Percentiles rank a stretch among this genome's conserved stretches.
These are phyloP conservation scores for Sechiopsis laciniata DNA, from an alignment of 306 rosid species.

Conservation along the genomic window DNA sequence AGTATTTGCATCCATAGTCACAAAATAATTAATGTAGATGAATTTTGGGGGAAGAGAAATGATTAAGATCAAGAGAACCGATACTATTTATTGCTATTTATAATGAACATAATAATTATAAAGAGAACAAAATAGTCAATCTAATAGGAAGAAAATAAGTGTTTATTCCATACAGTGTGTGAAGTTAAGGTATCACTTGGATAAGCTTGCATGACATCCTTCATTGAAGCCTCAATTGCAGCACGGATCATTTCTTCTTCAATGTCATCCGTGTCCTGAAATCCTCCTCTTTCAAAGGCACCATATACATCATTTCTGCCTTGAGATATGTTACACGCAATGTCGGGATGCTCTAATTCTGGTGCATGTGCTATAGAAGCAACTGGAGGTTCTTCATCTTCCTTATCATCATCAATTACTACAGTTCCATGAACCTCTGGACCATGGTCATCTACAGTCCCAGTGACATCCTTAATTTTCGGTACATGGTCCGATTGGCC, in stretches of 20 bases:
- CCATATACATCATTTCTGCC: slow-evolving; percentile 31
- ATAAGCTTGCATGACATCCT: slow-evolving; percentile 52
- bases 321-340: slow-evolving; percentile 35
- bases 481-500: slow-evolving; percentile 39
- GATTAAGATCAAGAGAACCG: too few relatives aligned
- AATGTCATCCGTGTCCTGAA: slow-evolving; percentile 60
- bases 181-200: slow-evolving; percentile 33
- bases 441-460: slow-evolving; percentile 35
- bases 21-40: too few relatives aligned
- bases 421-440: slow-evolving; percentile 52
- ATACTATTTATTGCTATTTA: too few relatives aligned
- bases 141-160: neutral
- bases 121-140: too few relatives aligned
- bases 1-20: too few relatives aligned
- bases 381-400: slow-evolving; percentile 40
- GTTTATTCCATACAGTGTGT: slow-evolving; percentile 41
- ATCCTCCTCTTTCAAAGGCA: slow-evolving; percentile 49
- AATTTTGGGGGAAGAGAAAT: too few relatives aligned
- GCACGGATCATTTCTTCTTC: slow-evolving; percentile 96
- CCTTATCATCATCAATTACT: slow-evolving; percentile 35
- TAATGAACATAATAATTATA: too few relatives aligned
- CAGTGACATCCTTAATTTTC: slow-evolving; percentile 60
- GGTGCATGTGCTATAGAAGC: slow-evolving; percentile 26
- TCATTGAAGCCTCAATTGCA: slow-evolving; percentile 84
- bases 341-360: slow-evolving; percentile 26